These are phyloP conservation scores for Penicillium sp. DNA, from an alignment of 2,329 filamentous ascomycete genomes.

Conservation along the genomic window DNA sequence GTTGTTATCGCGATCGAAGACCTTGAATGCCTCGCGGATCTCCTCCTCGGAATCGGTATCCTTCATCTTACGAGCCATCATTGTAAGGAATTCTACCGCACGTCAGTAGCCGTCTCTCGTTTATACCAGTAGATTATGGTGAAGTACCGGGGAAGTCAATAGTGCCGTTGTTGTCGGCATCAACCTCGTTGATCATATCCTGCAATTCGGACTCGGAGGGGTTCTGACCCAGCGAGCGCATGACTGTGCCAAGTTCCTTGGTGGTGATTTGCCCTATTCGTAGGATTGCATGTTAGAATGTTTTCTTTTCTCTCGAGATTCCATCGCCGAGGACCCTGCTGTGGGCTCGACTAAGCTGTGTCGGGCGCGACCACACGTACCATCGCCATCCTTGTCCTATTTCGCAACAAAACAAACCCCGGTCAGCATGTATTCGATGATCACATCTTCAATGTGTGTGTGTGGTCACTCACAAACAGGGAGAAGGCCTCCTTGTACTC, in stretches of 20 bases:
- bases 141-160: constrained; percentile 82
- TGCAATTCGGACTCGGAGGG: constrained; percentile 86
- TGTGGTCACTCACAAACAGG: constrained; percentile 78
- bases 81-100: constrained; percentile 74
- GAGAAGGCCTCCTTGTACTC: constrained; percentile 99
- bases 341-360: background rate
- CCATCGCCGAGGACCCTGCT: background rate
- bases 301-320: background rate
- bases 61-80: constrained; percentile 96
- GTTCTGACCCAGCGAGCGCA: constrained; percentile 87
- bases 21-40: constrained; percentile 86
- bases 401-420: constrained; percentile 13
- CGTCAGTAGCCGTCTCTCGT: constrained; percentile 9
- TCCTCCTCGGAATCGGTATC: constrained; percentile 89
- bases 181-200: constrained; percentile 93
- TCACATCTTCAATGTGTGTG: background rate
- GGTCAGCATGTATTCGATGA: constrained; percentile 16
- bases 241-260: constrained; percentile 85
- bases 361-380: constrained; percentile 54
- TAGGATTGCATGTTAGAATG: constrained; percentile 10
- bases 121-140: background rate
- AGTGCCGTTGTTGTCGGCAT: constrained; percentile 88
- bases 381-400: constrained; percentile 88
- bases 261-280: constrained; percentile 79
- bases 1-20: constrained; percentile 88